Base-by-base conservation (phyloP, 495 filamentous ascomycete species). In the Umbilicaria muhlenbergii region DNA sequence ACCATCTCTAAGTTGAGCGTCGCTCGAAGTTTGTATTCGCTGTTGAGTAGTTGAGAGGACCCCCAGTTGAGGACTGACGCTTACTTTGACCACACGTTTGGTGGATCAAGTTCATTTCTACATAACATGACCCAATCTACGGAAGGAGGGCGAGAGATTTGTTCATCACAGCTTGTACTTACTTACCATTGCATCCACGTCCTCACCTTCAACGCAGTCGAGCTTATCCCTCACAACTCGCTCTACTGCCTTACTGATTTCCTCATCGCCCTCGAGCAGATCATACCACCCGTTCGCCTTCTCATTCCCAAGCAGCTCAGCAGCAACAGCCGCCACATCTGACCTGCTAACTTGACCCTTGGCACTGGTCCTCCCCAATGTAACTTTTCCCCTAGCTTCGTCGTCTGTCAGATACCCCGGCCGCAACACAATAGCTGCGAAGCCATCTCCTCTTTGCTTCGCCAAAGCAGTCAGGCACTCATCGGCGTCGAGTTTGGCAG, bases 401-500 rank as follows among this genome's bases (percentile, higher is more conserved):
- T 73, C 69, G 53, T 76, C 62, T 8, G 60, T 80, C 63, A 93
- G 57, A 3, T 45, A 42, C 0, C 81, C 83, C 0, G 85, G 84
- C 10, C 86, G 70, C 34, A 93, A 58, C 45, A 69, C 67, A 45
- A 89, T 83, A 31, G 72, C 77, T 47, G 73, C 69, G 59, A 83
- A 76, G 2, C 63, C 55, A 12, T 44, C 48, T 32, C 67, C 56
- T 6, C 59, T 49, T 51, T 56, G 56, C 44, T 67, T 67, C 14
- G 67, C 66, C 39, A 70, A 63, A 7, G 71, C 68, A 44, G 78
- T 80, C 46, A 88, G 62, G 36, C 68, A 75, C 59, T 85, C 75
- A 56, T 93, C 85, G 1, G 82, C 81, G 11, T 74, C 77, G 3
- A 81, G 54, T 58, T 89, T 91, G 39, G 86, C 84, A 41, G 78